These are phyloP conservation scores for Hysterangium stoloniferum DNA, from an alignment of 768 basidiomycete species.

Conservation along the genomic window DNA sequence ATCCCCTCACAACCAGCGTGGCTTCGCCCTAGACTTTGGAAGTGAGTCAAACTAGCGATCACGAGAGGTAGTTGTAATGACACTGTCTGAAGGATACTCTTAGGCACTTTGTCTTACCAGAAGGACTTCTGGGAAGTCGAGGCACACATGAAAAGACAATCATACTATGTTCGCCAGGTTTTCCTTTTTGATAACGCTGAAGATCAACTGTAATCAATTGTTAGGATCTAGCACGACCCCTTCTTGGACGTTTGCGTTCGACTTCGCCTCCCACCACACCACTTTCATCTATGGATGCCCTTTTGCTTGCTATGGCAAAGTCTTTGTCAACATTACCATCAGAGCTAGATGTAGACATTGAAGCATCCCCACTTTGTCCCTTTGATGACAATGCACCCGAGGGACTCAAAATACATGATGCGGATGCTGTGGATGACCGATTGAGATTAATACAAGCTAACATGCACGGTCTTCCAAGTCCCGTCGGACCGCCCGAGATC, in stretches of 20 bases:
- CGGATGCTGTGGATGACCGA: conserved; percentile 47
- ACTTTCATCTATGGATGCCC: conserved; percentile 36
- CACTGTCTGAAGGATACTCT: conserved; percentile 39
- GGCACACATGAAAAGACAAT: conserved; percentile 50
- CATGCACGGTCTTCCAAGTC: conserved; percentile 18
- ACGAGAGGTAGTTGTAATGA: conserved; percentile 1
- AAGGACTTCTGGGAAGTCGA: conserved; percentile 57
- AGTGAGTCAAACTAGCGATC: conserved; percentile 34
- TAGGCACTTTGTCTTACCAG: conserved; percentile 50
- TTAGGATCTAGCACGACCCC: conserved; percentile 61
- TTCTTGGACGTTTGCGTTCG: conserved; percentile 46
- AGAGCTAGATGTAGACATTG: conserved; percentile 45
- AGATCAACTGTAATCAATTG: conserved; percentile 11
- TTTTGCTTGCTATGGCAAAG: conserved; percentile 42
- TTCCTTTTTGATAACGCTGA: conserved; percentile 6
- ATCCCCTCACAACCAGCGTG: conserved; percentile 68
- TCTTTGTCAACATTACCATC: conserved; percentile 50
- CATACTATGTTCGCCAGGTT: conserved; percentile 55
- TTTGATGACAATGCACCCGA: conserved; percentile 41
- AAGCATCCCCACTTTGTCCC: conserved; percentile 38
- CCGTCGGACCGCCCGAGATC: conserved; percentile 31
- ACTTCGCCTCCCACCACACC: conserved; percentile 36
- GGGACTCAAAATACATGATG: conserved; percentile 39
- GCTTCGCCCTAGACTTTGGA: conserved; percentile 74
- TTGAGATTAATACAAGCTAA: conserved; percentile 34